Evolutionary conservation across 2,329 filamentous ascomycete genomes (phyloP), one percentile per base, ranked within the genome.

Genomic region (Capronia coronata): DNA sequence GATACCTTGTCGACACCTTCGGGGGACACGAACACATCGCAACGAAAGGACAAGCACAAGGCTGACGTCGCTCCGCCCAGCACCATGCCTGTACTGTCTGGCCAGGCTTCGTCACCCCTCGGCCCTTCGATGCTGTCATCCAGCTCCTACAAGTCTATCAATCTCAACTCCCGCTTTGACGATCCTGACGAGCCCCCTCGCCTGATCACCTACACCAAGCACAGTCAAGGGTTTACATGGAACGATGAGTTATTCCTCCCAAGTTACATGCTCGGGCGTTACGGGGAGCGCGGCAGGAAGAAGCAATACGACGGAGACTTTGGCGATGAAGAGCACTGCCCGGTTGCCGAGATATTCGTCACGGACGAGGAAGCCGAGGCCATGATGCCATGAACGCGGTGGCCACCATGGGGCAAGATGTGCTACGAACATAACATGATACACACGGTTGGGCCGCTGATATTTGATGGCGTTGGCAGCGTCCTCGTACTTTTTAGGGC

Each of bases 221-320:
- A 57, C 41, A 56, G 55, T 43, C 59, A 62, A 51, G 59, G 59
- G 19, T 62, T 62, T 34, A 61, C 55, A 3, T 62, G 59, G 59
- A 62, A 62, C 25, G 59, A 62, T 30, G 59, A 62, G 44, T 30
- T 62, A n/a, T 62, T 62, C 40, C 48, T 61, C 35, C 58, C 58
- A 9, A 59, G 57, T 38, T 62, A 62, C 42, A 44, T 61, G 49
- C 43, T 62, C 11, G 57, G 58, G 18, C 52, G 59, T 2, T 62
- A 61, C 40, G 50, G 58, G 11, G 49, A 51, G 16, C 42, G 55
- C 16, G 52, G 57, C 29, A 46, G 58, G 10, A 56, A 59, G 46
- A 57, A 57, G 46, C 55, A 54, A 42, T 59, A 58, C 40, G 58
- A 60, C 38, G 57, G 51, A 10, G 59, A 58, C 38, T 56, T 58